Percentiles rank a stretch among this genome's conserved stretches.
phyloP scores from a whole-genome alignment of 495 filamentous ascomycete genomes.

The Wilcoxina mikolae region DNA sequence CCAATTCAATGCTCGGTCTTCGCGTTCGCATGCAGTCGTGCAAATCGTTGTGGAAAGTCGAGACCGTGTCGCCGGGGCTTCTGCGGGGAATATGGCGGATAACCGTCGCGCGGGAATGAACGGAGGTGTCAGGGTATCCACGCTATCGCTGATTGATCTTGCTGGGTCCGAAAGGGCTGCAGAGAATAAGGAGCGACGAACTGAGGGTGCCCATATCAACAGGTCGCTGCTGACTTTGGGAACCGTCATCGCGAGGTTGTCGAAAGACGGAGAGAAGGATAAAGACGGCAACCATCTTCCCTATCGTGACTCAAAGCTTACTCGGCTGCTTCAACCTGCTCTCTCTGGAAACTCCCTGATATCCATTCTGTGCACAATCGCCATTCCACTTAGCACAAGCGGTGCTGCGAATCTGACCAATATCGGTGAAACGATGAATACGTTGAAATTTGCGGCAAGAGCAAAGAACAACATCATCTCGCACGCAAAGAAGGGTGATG shows the following conservation, averaged over 20 bases:
- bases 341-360: constrained; percentile 87
- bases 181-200: constrained; percentile 83
- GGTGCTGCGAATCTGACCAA: constrained; percentile 50
- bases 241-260: constrained; percentile 79
- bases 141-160: constrained; percentile 86
- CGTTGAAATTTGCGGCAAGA: constrained; percentile 87
- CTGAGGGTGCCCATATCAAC: constrained; percentile 96
- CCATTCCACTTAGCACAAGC: constrained; percentile 53
- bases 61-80: constrained; percentile 52
- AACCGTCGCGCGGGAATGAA: constrained; percentile 60
- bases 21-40: constrained; percentile 92
- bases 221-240: constrained; percentile 90
- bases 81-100: constrained; percentile 37
- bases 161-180: constrained; percentile 92
- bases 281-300: constrained; percentile 77
- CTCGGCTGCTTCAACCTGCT: constrained; percentile 78
- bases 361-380: constrained; percentile 91
- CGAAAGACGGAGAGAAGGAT: constrained; percentile 67
- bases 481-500: constrained; percentile 89
- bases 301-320: constrained; percentile 94
- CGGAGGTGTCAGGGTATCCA: constrained; percentile 89
- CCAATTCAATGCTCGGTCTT: constrained; percentile 90
- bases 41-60: constrained; percentile 97
- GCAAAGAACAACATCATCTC: constrained; percentile 97
- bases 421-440: constrained; percentile 81